These are phyloP conservation scores for Termitomyces sp. DNA, from an alignment of 1,284 basidiomycete species.

Conservation along the genomic window DNA sequence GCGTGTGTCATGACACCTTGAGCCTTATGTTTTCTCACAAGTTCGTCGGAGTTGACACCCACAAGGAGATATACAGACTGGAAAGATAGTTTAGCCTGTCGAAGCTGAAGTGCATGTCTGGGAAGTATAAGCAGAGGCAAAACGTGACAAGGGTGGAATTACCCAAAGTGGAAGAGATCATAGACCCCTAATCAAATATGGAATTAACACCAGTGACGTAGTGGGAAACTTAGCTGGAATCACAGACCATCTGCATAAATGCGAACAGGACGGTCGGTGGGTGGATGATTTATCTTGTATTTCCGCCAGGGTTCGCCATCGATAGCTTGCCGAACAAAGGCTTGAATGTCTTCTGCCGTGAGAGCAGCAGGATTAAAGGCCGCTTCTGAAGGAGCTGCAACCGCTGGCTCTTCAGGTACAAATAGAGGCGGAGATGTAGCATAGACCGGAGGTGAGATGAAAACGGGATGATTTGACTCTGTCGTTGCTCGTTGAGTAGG, in stretches of 20 bases:
- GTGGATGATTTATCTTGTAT: constrained; percentile 86
- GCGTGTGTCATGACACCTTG: constrained; percentile 81
- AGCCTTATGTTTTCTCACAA: constrained; percentile 74
- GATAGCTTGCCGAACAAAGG: constrained; percentile 62
- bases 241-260: constrained; percentile 86
- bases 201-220: constrained; percentile 15
- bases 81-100: constrained; percentile 93
- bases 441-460: constrained; percentile 27
- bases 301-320: constrained; percentile 55
- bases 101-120: constrained; percentile 89
- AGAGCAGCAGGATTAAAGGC: constrained; percentile 63
- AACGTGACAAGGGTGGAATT: constrained; percentile 22
- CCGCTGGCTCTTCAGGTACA: constrained; percentile 39
- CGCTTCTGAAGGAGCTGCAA: constrained; percentile 33
- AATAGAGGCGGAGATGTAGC: constrained; percentile 21
- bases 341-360: constrained; percentile 68
- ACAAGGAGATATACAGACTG: constrained; percentile 85
- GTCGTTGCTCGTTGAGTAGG: constrained; percentile 22
- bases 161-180: constrained; percentile 95
- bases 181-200: constrained; percentile 63
- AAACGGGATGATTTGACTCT: constrained; percentile 27
- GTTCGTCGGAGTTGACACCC: constrained; percentile 84
- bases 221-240: constrained; percentile 7
- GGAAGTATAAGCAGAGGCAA: constrained; percentile 2
- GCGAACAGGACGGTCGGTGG: constrained; percentile 75